Evolutionary conservation across 495 filamentous ascomycete genomes (phyloP).

Genomic region (Penicillium canescens): DNA sequence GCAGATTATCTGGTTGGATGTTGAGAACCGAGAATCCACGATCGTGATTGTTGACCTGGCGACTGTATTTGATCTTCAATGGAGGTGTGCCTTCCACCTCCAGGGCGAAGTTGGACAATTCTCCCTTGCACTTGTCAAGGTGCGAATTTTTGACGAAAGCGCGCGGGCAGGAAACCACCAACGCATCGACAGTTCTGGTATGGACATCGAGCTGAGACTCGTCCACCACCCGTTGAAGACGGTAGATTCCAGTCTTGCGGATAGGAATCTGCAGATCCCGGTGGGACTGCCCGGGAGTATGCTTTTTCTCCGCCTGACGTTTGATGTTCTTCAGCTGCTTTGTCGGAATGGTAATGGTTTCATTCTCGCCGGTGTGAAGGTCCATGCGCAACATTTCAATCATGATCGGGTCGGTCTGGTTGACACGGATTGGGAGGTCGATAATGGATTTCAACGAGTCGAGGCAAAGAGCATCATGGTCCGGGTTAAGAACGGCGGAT

Average conservation of each 20-base stretch:
- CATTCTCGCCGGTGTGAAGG: slow-evolving; percentile 72
- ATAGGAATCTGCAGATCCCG: slow-evolving; percentile 62
- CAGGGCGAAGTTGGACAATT: slow-evolving; percentile 80
- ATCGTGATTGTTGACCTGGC: slow-evolving; percentile 73
- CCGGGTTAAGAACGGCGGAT: slow-evolving; percentile 83
- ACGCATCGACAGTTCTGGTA: slow-evolving; percentile 66
- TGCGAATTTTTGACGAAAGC: slow-evolving; percentile 66
- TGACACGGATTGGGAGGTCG: slow-evolving; percentile 83
- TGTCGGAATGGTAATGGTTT: slow-evolving; percentile 69
- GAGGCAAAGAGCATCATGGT: slow-evolving; percentile 74
- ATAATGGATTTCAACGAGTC: slow-evolving; percentile 58
- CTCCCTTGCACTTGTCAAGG: slow-evolving; percentile 72
- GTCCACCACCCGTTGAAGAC: slow-evolving; percentile 80
- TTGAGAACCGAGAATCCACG: slow-evolving; percentile 81
- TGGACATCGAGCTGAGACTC: slow-evolving; percentile 92
- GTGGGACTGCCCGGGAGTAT: slow-evolving; percentile 47
- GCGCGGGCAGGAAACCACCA: slow-evolving; percentile 81
- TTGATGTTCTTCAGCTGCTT: slow-evolving; percentile 70
- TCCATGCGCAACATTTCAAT: slow-evolving; percentile 86
- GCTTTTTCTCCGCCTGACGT: slow-evolving; percentile 56
- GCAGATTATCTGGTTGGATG: slow-evolving; percentile 83
- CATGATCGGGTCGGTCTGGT: slow-evolving; percentile 82
- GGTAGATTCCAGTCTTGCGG: slow-evolving; percentile 84
- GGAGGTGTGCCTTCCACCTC: slow-evolving; percentile 87
- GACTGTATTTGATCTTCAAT: slow-evolving; percentile 88